Percentiles rank a stretch among this genome's conserved stretches.
Conservation (phyloP, 1,284 basidiomycete genomes). For the Ganoderma sinense region DNA sequence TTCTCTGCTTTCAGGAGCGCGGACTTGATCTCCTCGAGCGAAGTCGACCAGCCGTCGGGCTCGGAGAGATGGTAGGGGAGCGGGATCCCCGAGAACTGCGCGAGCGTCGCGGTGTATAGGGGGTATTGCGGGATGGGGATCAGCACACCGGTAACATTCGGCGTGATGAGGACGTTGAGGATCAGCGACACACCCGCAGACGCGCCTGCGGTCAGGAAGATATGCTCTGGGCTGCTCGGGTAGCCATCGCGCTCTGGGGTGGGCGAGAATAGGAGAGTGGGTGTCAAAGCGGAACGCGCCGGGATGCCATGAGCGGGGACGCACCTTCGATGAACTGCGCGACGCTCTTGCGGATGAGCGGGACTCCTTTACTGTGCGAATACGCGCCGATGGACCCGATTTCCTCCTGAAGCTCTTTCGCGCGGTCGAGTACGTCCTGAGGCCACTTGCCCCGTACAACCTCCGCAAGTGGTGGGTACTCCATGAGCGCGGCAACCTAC, state of each 20-base stretch:
- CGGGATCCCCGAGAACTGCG: slow-evolving; percentile 83
- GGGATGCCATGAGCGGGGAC: slow-evolving; percentile 34
- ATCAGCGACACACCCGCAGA: slow-evolving; percentile 92
- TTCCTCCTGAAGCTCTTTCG: slow-evolving; percentile 81
- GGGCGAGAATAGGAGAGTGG: neutral
- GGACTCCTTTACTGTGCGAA: slow-evolving; percentile 94
- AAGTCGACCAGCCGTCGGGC: slow-evolving; percentile 86
- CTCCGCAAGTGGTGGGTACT: slow-evolving; percentile 89
- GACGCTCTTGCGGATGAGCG: slow-evolving; percentile 88
- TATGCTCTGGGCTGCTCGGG: slow-evolving; percentile 72
- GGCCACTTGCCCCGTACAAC: slow-evolving; percentile 86
- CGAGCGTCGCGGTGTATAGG: slow-evolving; percentile 94
- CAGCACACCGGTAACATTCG: slow-evolving; percentile 77
- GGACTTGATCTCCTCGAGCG: slow-evolving; percentile 70
- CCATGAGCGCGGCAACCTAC: slow-evolving; percentile 89
- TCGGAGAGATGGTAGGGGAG: slow-evolving; percentile 94
- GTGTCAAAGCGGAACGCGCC: slow-evolving; percentile 12
- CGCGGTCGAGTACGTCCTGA: slow-evolving; percentile 85
- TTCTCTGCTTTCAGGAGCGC: slow-evolving; percentile 74
- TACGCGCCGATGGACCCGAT: slow-evolving; percentile 97
- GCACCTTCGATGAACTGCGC: slow-evolving; percentile 89
- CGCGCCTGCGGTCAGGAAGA: slow-evolving; percentile 85
- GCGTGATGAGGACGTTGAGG: slow-evolving; percentile 82
- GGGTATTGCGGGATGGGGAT: slow-evolving; percentile 99
- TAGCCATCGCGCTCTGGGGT: slow-evolving; percentile 85